Percentiles rank a stretch among this genome's conserved stretches.
Conservation (phyloP, 352 stramenopile species). For the Globisporangium middletonii region DNA sequence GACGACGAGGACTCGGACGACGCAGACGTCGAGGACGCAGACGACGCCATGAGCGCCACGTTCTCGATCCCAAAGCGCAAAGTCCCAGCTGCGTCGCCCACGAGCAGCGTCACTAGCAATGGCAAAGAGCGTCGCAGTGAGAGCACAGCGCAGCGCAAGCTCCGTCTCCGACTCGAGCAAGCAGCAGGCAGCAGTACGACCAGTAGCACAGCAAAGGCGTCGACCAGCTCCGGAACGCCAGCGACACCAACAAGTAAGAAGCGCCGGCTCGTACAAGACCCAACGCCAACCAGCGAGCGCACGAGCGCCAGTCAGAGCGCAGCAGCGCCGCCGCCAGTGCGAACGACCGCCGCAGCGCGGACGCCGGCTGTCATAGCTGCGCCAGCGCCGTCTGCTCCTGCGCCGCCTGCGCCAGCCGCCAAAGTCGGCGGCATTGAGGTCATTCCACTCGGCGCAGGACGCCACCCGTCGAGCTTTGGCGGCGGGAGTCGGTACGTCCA, state of each 20-base stretch:
- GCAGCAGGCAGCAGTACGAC: too few species aligned
- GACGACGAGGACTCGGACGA: not conserved
- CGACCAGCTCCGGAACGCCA: not conserved
- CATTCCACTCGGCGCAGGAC: conserved; percentile 38
- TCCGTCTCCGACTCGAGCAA: too few species aligned
- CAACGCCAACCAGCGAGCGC: not conserved
- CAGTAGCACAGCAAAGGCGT: too few species aligned
- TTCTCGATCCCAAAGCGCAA: conserved; percentile 36
- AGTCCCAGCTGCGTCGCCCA: conserved; percentile 5
- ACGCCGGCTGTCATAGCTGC: not conserved
- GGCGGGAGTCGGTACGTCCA: conserved; percentile 59
- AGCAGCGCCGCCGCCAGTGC: not conserved
- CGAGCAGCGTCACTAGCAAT: conserved; percentile 6
- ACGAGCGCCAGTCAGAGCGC: not conserved
- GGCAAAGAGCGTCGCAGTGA: not conserved
- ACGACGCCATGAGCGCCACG: not conserved
- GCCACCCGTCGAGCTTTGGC: conserved; percentile 15
- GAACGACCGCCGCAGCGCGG: not conserved
- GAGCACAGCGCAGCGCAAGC: too few species aligned
- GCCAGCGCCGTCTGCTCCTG: not conserved
- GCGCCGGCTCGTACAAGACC: not conserved
- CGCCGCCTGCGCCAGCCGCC: not conserved
- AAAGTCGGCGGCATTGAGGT: conserved; percentile 32
- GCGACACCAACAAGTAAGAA: not conserved
- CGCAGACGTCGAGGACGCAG: conserved; percentile 8